Base-by-base conservation (phyloP, 163 green algal genomes). In the Dunaliella salina region DNA sequence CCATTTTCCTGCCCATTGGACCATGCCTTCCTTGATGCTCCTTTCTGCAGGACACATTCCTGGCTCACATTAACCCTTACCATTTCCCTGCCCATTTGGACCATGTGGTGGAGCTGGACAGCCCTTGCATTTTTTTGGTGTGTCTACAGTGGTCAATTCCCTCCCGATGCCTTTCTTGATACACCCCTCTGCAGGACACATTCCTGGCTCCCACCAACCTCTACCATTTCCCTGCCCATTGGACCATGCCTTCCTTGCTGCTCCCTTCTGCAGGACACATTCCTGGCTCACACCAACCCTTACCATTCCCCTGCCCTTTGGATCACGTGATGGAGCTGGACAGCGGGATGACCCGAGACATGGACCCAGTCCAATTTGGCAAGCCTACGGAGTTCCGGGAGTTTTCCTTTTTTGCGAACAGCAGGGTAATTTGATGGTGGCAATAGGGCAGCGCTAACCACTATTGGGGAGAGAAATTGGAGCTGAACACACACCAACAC, bases 261-360 rank as follows among this genome's bases (percentile, higher is more conserved):
- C 40, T 15, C 20, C 8, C 63, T 29, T 86, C 78, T 83, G 45
- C 85, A 90, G 93, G 93, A 59, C 85, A 81, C 34, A 91, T 95
- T 81, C 93, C 93, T 20, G 93, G 91, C 35, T 90, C 88, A 4
- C 69, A 85, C 24, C 93, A 93, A 67, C 82, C 90, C 17, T 91
- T 98, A 83, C 97, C 97, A 1, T 98, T 97, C 87, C 59, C 79
- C 0, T 98, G 95, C 91, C 97, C 97, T 3, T 85, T 96, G 59
- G 97, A 99, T 90, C 97, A 99, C 72, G 89, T 99, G 35, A 89
- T 99, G 25, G 94, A 99, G 81, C 91, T 99, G 40, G 94, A 97
- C 87, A 87, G 87, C 40, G 87, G 87, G 30, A 87, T 84, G 80
- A 32, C n/a, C 0, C 33, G 80, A 15, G 34, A 85, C 5, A 26